phyloP scores from a whole-genome alignment of 805 yeast genomes.

The Cyberlindnera veronae region DNA sequence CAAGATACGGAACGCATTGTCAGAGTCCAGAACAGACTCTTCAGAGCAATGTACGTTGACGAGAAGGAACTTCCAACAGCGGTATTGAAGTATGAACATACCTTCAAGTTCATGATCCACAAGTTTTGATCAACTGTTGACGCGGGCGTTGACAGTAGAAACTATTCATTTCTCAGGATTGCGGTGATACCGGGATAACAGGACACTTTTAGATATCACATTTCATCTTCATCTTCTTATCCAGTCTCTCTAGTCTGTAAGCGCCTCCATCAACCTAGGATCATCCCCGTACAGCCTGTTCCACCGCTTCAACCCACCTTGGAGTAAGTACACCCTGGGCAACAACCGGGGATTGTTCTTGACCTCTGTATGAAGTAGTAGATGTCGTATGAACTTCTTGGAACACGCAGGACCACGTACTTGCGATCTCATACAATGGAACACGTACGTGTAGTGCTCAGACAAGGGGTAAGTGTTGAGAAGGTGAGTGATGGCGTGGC shows the following conservation, averaged over 20 bases:
- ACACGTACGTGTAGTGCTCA: conserved; percentile 8
- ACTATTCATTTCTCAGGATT: neutral
- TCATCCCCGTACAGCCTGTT: conserved; percentile 17
- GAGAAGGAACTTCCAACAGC: conserved; percentile 18
- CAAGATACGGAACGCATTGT: conserved; percentile 14
- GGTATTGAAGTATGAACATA: conserved; percentile 9
- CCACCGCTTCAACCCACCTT: conserved; percentile 27
- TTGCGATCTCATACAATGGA: conserved; percentile 28
- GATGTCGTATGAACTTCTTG: conserved; percentile 9
- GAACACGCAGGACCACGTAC: conserved; percentile 22
- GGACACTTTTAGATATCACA: neutral
- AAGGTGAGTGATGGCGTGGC: neutral
- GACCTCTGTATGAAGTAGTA: conserved; percentile 2
- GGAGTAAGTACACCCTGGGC: conserved; percentile 17
- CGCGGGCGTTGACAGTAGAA: too few relatives aligned
- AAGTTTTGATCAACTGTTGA: too few relatives aligned
- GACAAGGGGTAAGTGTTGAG: conserved; percentile 5
- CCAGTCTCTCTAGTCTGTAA: too few relatives aligned
- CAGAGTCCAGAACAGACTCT: conserved; percentile 15
- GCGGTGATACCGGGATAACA: neutral
- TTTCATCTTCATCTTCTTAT: neutral
- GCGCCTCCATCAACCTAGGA: conserved; percentile 9
- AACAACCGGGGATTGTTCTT: conserved; percentile 5
- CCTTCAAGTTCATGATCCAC: conserved; percentile 17
- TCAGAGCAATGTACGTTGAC: conserved; percentile 18